A percentile compares a stretch with the other conserved stretches of the same genome.
Evolutionary conservation across 1,284 basidiomycete species (phyloP).

Genomic region (Trametes pubescens): DNA sequence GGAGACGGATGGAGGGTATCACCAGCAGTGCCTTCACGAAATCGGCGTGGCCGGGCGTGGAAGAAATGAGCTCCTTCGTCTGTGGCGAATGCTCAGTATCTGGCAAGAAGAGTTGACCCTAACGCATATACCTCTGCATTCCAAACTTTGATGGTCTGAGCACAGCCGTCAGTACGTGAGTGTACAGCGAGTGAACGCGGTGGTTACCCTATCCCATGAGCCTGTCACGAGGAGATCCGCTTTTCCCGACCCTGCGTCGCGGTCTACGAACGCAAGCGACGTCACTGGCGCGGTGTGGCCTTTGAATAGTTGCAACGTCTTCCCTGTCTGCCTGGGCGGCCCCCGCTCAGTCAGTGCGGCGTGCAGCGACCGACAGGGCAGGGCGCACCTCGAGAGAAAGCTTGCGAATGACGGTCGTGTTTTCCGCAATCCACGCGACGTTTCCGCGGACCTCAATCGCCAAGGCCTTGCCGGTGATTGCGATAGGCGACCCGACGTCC

Average conservation of each 20-base stretch:
- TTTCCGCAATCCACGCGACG: conserved; percentile 87
- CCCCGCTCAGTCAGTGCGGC: conserved; percentile 7
- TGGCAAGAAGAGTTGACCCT: neutral
- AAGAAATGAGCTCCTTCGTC: conserved; percentile 74
- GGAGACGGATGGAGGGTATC: conserved; percentile 66
- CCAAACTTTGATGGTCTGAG: conserved; percentile 85
- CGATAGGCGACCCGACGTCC: conserved; percentile 78
- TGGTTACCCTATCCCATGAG: conserved; percentile 86
- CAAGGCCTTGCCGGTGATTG: conserved; percentile 78
- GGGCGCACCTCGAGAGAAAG: conserved; percentile 75
- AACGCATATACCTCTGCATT: conserved; percentile 64
- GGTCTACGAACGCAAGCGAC: conserved; percentile 71
- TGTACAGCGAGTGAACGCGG: neutral
- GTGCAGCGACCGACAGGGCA: conserved; percentile 1
- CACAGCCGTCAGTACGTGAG: conserved; percentile 24
- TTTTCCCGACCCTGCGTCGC: conserved; percentile 44
- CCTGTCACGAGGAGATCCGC: conserved; percentile 76
- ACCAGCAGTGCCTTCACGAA: conserved; percentile 87
- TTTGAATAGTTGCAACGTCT: conserved; percentile 75
- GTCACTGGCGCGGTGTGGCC: conserved; percentile 92
- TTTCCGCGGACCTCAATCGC: conserved; percentile 70
- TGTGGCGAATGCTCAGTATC: conserved; percentile 42
- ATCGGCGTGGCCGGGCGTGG: conserved; percentile 83
- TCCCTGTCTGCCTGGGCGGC: conserved; percentile 68
- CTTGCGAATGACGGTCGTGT: conserved; percentile 76